Percentiles rank a stretch among this genome's conserved stretches.
phyloP scores from a whole-genome alignment of 225 moss, liverwort and hornwort species.

The Asterella californica region DNA sequence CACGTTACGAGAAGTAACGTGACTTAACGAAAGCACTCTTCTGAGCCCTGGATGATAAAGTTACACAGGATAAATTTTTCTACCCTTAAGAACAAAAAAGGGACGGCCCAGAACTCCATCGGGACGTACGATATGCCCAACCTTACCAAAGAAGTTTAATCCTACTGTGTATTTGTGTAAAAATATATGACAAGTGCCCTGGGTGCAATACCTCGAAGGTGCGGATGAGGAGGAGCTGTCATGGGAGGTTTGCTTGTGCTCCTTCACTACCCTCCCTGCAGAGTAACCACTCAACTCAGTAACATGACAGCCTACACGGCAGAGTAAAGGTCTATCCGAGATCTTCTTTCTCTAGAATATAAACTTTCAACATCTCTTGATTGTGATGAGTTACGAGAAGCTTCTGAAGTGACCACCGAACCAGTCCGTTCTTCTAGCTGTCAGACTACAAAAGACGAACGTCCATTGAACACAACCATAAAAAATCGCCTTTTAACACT shows the following conservation, averaged over 20 bases:
- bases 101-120: background rate
- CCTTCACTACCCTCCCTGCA: conserved; percentile 92
- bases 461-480: too few species aligned
- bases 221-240: conserved; percentile 22
- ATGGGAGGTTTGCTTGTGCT: conserved; percentile 77
- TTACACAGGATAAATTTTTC: background rate
- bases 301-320: background rate
- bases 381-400: too few species aligned
- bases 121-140: too few species aligned
- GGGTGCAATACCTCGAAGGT: conserved; percentile 28
- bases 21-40: too few species aligned
- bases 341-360: background rate
- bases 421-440: background rate
- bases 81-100: background rate
- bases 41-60: too few species aligned
- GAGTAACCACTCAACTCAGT: background rate
- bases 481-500: too few species aligned
- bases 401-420: background rate
- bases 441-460: background rate
- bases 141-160: too few species aligned
- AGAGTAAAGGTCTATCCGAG: background rate
- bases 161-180: too few species aligned
- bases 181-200: background rate
- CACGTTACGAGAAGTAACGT: too few species aligned
- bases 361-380: background rate